These are phyloP conservation scores for Cornus kousa DNA, from an alignment of 148 eudicot species.

Conservation along the genomic window DNA sequence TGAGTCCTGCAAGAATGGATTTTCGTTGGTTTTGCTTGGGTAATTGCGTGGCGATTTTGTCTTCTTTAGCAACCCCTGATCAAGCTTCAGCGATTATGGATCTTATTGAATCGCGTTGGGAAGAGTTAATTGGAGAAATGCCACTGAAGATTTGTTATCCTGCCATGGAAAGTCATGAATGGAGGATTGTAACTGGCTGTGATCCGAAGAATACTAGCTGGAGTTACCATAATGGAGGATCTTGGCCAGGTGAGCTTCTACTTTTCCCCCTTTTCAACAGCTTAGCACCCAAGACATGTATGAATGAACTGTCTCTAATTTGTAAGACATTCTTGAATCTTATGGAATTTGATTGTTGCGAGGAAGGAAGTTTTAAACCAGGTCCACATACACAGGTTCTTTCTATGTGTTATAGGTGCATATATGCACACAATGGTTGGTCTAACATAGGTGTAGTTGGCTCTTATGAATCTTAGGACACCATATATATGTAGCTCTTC, in stretches of 20 bases:
- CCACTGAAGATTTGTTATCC: slow-evolving; percentile 85
- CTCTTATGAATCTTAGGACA: too few relatives aligned
- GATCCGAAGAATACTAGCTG: slow-evolving; percentile 64
- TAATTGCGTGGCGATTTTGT: slow-evolving; percentile 74
- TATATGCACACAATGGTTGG: too few relatives aligned
- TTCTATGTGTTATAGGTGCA: too few relatives aligned
- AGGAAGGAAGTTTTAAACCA: too few relatives aligned
- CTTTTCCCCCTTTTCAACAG: too few relatives aligned
- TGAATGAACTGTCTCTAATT: too few relatives aligned
- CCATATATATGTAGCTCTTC: too few relatives aligned
- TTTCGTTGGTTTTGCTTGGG: slow-evolving; percentile 79
- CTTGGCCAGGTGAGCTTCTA: slow-evolving; percentile 70
- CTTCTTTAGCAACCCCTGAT: slow-evolving; percentile 82
- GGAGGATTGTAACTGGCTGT: slow-evolving; percentile 73
- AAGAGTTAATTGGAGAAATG: slow-evolving; percentile 87
- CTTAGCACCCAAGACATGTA: too few relatives aligned
- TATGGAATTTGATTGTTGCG: too few relatives aligned
- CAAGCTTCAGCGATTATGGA: slow-evolving; percentile 87
- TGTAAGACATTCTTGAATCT: too few relatives aligned
- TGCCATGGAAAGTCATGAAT: slow-evolving; percentile 76
- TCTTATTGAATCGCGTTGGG: slow-evolving; percentile 79
- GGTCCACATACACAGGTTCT: too few relatives aligned
- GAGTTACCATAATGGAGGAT: slow-evolving; percentile 90
- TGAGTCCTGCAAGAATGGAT: slow-evolving; percentile 76
- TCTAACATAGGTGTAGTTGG: too few relatives aligned